Evolutionary conservation across 495 filamentous ascomycete species (phyloP).

Genomic region (Friedmanniomyces simplex): DNA sequence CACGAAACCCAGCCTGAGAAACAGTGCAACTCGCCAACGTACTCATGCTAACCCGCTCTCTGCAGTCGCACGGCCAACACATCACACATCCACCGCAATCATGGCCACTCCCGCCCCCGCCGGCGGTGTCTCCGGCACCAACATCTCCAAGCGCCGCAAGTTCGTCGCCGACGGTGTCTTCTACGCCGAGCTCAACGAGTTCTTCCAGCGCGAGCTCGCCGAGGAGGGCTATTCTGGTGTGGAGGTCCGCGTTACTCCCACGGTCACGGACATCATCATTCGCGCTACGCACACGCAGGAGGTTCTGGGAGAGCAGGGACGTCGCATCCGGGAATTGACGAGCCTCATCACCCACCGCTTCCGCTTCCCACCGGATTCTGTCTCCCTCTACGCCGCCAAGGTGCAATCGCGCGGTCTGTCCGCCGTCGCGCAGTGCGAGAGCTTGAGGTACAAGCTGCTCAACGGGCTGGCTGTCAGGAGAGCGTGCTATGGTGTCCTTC

Average conservation of each 20-base stretch:
- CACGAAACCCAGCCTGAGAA: no score
- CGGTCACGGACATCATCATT: conserved; percentile 99
- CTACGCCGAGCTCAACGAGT: conserved; percentile 99
- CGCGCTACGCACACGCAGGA: conserved; percentile 99
- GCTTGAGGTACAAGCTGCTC: conserved; percentile 97
- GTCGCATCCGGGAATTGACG: conserved; percentile 98
- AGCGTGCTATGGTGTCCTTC: conserved; percentile 98
- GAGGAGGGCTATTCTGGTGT: conserved; percentile 99
- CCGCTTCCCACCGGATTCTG: conserved; percentile 99
- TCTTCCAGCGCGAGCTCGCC: conserved; percentile 99
- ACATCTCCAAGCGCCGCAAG: conserved; percentile 89
- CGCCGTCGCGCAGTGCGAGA: conserved; percentile 99
- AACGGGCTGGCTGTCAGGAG: conserved; percentile 96
- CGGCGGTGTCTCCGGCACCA: conserved; percentile 13
- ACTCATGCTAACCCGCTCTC: no score
- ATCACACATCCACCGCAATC: conserved; percentile 1
- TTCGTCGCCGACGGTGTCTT: conserved; percentile 99
- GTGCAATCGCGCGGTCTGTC: conserved; percentile 99
- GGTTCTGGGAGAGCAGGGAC: conserved; percentile 98
- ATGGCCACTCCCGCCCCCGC: conserved; percentile 17
- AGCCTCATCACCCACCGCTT: conserved; percentile 99
- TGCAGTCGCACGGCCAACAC: not conserved
- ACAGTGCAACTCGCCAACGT: no score
- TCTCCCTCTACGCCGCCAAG: conserved; percentile 99
- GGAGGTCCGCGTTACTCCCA: conserved; percentile 98